phyloP scores from a whole-genome alignment of 139 green algal genomes.

The Chlamydomonas asymmetrica region DNA sequence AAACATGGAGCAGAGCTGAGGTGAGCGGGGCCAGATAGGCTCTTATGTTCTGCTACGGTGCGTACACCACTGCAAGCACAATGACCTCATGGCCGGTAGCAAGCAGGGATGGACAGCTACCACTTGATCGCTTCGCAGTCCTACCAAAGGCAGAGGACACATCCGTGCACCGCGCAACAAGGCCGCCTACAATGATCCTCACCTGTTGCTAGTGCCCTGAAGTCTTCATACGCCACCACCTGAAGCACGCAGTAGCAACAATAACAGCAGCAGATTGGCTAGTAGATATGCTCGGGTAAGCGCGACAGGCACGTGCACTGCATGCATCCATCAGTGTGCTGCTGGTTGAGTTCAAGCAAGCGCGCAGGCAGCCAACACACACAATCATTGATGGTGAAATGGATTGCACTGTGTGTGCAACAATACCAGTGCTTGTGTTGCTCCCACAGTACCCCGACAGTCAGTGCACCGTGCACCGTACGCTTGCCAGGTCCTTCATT shows the following conservation, averaged over 20 bases:
- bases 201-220: slow-evolving; percentile 58
- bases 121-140: too few species aligned
- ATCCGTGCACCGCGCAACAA: background rate
- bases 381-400: background rate
- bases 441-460: background rate
- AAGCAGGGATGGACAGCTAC: too few species aligned
- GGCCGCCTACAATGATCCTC: slow-evolving; percentile 26
- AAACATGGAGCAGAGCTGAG: too few species aligned
- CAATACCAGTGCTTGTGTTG: background rate
- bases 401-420: background rate
- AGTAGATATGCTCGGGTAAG: background rate
- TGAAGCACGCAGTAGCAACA: background rate
- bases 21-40: too few species aligned
- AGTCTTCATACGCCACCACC: slow-evolving; percentile 68
- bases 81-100: too few species aligned
- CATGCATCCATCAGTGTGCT: background rate
- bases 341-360: too few species aligned
- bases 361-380: background rate
- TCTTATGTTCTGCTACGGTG: too few species aligned
- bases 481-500: background rate
- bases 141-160: too few species aligned
- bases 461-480: background rate
- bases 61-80: too few species aligned
- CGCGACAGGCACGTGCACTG: background rate
- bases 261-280: background rate